Percentiles rank a stretch among this genome's conserved stretches.
Evolutionary conservation across 108 stramenopile species (phyloP).

Genomic region (Aurantiochytrium sp.): DNA sequence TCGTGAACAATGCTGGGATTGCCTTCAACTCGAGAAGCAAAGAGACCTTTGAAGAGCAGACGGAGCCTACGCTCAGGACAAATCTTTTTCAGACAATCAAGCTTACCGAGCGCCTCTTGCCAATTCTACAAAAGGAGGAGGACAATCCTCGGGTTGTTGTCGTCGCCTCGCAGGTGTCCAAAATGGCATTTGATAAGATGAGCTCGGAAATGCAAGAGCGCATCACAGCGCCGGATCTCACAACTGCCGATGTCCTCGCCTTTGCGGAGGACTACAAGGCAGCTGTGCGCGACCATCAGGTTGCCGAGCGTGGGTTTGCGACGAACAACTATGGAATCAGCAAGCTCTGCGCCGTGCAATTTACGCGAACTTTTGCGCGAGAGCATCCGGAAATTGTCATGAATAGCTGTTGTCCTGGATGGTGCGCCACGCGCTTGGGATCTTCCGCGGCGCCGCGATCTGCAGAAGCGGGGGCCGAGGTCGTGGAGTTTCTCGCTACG

Average conservation of each 20-base stretch:
- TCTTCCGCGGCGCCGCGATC: slow-evolving; percentile 49
- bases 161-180: slow-evolving; percentile 49
- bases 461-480: slow-evolving; percentile 64
- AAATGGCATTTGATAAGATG: slow-evolving; percentile 34
- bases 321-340: slow-evolving; percentile 70
- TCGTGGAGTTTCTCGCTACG: slow-evolving; percentile 59
- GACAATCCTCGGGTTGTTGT: slow-evolving; percentile 54
- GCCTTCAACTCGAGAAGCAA: slow-evolving; percentile 53
- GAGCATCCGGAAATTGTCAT: slow-evolving; percentile 44
- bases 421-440: slow-evolving; percentile 76
- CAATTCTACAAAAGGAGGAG: slow-evolving; percentile 39
- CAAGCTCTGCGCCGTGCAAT: slow-evolving; percentile 68
- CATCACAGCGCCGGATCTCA: slow-evolving; percentile 37
- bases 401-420: slow-evolving; percentile 67
- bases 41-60: slow-evolving; percentile 56
- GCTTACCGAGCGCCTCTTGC: slow-evolving; percentile 59
- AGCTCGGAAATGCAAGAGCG: neutral
- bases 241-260: slow-evolving; percentile 32
- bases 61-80: slow-evolving; percentile 52
- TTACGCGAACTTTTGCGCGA: slow-evolving; percentile 61
- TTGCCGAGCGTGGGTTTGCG: slow-evolving; percentile 59
- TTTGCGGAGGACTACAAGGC: slow-evolving; percentile 52
- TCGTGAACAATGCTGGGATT: slow-evolving; percentile 14
- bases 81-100: slow-evolving; percentile 63
- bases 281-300: slow-evolving; percentile 51